Percentiles rank a stretch among this genome's conserved stretches.
These are phyloP conservation scores for Cichorium intybus DNA, from an alignment of 140 eudicot genomes.

Conservation along the genomic window DNA sequence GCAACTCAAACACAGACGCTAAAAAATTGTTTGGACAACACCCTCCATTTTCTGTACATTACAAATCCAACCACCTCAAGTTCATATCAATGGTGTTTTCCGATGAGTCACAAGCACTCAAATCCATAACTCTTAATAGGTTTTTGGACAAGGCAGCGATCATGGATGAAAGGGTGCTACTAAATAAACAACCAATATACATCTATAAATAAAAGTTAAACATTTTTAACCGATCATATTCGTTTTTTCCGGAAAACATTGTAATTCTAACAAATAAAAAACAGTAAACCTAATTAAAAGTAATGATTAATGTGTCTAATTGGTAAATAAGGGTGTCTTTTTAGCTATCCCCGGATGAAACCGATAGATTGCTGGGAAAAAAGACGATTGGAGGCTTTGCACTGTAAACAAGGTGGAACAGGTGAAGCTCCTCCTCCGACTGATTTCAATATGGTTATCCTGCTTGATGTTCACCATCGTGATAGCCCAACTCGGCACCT, in stretches of 20 bases:
- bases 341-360: too few relatives aligned
- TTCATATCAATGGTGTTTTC: background rate
- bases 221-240: too few relatives aligned
- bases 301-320: too few relatives aligned
- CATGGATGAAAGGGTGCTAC: too few relatives aligned
- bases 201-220: too few relatives aligned
- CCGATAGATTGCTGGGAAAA: constrained; percentile 34
- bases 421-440: constrained; percentile 58
- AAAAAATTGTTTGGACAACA: background rate
- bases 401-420: constrained; percentile 69
- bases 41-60: too few relatives aligned
- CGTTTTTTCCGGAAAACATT: too few relatives aligned
- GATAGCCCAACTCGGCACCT: constrained; percentile 61
- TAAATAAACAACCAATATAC: too few relatives aligned
- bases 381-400: constrained; percentile 65
- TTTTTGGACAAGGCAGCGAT: constrained; percentile 73
- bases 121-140: constrained; percentile 19
- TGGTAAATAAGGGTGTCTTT: too few relatives aligned
- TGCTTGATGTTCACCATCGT: constrained; percentile 50
- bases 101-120: background rate
- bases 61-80: too few relatives aligned
- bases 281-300: too few relatives aligned
- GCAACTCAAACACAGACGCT: constrained; percentile 54
- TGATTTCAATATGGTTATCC: constrained; percentile 68
- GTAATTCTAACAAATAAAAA: too few relatives aligned